These are phyloP conservation scores for Mycena maculata DNA, from an alignment of 768 basidiomycete species.

Conservation along the genomic window DNA sequence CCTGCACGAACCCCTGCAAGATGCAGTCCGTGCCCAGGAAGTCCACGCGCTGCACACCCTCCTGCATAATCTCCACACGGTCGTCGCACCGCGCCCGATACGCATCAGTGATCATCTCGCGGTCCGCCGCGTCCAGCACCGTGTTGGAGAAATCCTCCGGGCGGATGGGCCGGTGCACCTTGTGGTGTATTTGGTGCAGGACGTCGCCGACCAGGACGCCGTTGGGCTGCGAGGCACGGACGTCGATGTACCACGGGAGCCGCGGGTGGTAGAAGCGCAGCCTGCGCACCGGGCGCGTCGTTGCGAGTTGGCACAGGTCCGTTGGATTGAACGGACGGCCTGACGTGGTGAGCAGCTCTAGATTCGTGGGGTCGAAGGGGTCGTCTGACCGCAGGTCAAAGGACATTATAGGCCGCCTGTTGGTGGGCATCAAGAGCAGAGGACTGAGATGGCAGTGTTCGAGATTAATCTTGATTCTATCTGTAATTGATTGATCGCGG, in stretches of 20 bases:
- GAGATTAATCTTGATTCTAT: slow-evolving; percentile 13
- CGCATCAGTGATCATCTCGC: slow-evolving; percentile 55
- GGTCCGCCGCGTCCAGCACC: slow-evolving; percentile 59
- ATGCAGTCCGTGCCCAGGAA: slow-evolving; percentile 65
- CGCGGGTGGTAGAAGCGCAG: slow-evolving; percentile 69
- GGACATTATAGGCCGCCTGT: slow-evolving; percentile 21
- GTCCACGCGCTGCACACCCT: slow-evolving; percentile 69
- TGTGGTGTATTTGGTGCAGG: slow-evolving; percentile 56
- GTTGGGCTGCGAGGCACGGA: slow-evolving; percentile 55
- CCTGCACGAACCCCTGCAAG: slow-evolving; percentile 65
- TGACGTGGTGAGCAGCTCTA: slow-evolving; percentile 58
- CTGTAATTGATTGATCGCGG: neutral
- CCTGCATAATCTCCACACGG: slow-evolving; percentile 43
- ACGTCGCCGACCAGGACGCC: slow-evolving; percentile 73
- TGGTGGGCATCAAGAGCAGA: slow-evolving; percentile 30
- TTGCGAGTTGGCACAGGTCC: slow-evolving; percentile 67
- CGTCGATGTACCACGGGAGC: slow-evolving; percentile 78
- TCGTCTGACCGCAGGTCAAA: slow-evolving; percentile 59
- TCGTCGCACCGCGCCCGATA: slow-evolving; percentile 59
- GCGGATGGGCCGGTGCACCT: slow-evolving; percentile 58
- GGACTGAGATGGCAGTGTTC: slow-evolving; percentile 25
- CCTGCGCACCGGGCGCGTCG: slow-evolving; percentile 56
- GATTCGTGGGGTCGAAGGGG: slow-evolving; percentile 42
- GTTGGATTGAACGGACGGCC: slow-evolving; percentile 54
- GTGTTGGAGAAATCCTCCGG: slow-evolving; percentile 70